Base-by-base conservation (phyloP, 2,329 filamentous ascomycete species). In the Stachybotrys chartarum region DNA sequence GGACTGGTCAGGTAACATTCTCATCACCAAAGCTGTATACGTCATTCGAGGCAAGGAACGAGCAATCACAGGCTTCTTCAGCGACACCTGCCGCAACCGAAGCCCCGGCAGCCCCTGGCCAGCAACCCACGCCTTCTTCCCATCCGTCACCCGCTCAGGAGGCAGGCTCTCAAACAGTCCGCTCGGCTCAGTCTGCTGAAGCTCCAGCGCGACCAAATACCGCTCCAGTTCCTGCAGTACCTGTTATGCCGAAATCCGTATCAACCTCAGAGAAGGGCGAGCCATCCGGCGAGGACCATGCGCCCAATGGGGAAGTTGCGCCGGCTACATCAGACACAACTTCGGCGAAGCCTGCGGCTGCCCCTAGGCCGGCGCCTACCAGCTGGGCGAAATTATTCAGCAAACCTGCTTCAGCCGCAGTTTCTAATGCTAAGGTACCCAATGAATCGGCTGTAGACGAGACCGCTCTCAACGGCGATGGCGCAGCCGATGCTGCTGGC, bases 221-320 rank as follows among this genome's bases (percentile, higher is more conserved):
- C 6, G 72, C 62, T 30, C 75, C 74, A 1, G 60, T 76, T 47
- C 78, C 78, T 4, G 69, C 77, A n/a, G 57, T 81, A 24, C 79
- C 79, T 7, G 72, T 67, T 39, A 61, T 79, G 8, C 76, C 78
- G 7, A 80, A 77, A 63, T 60, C 59, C 30, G 58, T 58, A 10
- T 64, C 64, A 32, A 72, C 69, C 58, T 52, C 61, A 8, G 50
- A 57, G 30, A 69, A 66, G 53, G 56, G 55, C 12, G 55, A 54
- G 3, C 55, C 54, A 11, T n/a, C 52, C 14, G 52, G 51, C 11
- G 39, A 57, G 30, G 30, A 46, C 3, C 39, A 18, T 10, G 52
- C 6, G 51, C 30, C 48, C 45, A 30, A 42, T 24, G 24, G 30
- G n/a, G 31, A 62, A 17, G n/a, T 10, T 12, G 46, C 10, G 18